Conservation (phyloP, 805 yeast genomes). For the Trichomonascus vanleenenianus region DNA sequence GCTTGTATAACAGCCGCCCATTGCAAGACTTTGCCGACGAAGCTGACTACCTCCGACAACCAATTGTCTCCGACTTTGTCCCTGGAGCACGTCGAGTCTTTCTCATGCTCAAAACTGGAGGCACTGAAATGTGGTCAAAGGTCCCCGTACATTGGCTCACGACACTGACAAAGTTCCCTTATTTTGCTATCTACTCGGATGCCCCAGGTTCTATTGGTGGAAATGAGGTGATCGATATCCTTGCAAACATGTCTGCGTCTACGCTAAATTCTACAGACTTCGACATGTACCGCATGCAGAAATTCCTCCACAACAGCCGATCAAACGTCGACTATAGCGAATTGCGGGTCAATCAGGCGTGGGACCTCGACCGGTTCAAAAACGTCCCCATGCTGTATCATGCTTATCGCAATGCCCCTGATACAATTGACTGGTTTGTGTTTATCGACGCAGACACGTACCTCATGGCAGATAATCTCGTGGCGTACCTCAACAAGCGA, state of each 20-base stretch:
- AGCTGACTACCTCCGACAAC: conserved; percentile 18
- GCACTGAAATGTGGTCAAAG: conserved; percentile 28
- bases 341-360: conserved; percentile 20
- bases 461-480: conserved; percentile 24
- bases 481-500: conserved; percentile 15
- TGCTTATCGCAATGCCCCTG: conserved; percentile 25
- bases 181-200: conserved; percentile 30
- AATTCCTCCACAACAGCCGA: conserved; percentile 18
- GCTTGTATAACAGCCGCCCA: background rate
- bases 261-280: conserved; percentile 15
- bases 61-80: conserved; percentile 21
- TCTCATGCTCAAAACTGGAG: conserved; percentile 32
- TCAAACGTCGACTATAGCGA: conserved; percentile 11
- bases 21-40: background rate
- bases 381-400: conserved; percentile 31
- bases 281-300: conserved; percentile 22
- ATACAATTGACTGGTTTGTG: conserved; percentile 27
- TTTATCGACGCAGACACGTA: conserved; percentile 32
- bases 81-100: conserved; percentile 20
- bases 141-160: conserved; percentile 30
- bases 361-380: conserved; percentile 32
- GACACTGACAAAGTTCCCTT: conserved; percentile 25
- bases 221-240: conserved; percentile 26
- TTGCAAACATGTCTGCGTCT: conserved; percentile 20
- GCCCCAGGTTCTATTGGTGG: conserved; percentile 26